Evolutionary conservation across 345 rosid species (phyloP).

Genomic region (Zanthoxylum bungeanum): DNA sequence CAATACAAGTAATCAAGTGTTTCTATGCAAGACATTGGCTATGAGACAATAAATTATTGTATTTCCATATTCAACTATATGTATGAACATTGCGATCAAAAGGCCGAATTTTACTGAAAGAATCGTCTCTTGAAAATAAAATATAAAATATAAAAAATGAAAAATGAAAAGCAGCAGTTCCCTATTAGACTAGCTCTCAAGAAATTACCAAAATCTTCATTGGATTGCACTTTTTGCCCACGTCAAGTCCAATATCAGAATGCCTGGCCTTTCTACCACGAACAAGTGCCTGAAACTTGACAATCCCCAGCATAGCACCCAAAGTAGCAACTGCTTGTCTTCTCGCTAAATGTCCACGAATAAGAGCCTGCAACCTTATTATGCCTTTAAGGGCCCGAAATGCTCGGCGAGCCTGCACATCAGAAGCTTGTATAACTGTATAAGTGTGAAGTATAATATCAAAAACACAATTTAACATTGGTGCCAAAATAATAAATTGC

Average conservation of each 20-base stretch:
- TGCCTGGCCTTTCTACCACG: conserved; percentile 63
- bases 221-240: conserved; percentile 27
- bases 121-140: background rate
- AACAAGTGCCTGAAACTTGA: conserved; percentile 75
- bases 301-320: conserved; percentile 70
- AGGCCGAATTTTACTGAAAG: background rate
- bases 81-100: background rate
- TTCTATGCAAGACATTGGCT: background rate
- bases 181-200: background rate
- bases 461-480: background rate
- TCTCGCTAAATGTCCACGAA: conserved; percentile 94
- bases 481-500: background rate
- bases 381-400: conserved; percentile 93
- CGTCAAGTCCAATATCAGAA: conserved; percentile 55
- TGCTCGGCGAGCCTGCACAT: conserved; percentile 89
- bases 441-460: conserved; percentile 26
- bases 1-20: background rate
- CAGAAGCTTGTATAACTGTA: conserved; percentile 30
- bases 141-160: background rate
- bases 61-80: background rate
- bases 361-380: conserved; percentile 92
- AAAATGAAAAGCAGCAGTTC: background rate
- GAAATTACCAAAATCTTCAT: conserved; percentile 50
- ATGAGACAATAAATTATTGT: background rate
- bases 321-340: conserved; percentile 88